These are phyloP conservation scores for Ilyonectria mors-panacis DNA, from an alignment of 2,329 filamentous ascomycete species.

Conservation along the genomic window DNA sequence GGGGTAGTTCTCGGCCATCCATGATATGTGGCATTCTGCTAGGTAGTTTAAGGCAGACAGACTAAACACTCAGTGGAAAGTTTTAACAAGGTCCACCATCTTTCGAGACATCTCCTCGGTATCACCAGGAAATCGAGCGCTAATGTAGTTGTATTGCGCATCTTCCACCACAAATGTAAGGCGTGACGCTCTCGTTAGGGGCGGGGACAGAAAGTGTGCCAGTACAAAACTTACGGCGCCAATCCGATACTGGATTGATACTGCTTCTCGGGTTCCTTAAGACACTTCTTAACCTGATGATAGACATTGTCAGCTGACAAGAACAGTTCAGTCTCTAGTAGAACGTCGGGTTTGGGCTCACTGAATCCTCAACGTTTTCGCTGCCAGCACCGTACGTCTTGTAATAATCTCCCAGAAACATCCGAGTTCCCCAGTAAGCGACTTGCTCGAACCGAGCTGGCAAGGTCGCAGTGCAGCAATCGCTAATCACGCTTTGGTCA, in stretches of 20 bases:
- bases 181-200: constrained; percentile 11
- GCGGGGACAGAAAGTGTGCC: background rate
- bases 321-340: background rate
- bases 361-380: constrained; percentile 63
- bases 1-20: too few species aligned
- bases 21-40: background rate
- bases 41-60: background rate
- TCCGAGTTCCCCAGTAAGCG: constrained; percentile 64
- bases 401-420: constrained; percentile 68
- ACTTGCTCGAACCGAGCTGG: constrained; percentile 64
- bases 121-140: constrained; percentile 62
- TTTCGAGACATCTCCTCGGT: constrained; percentile 46
- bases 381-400: constrained; percentile 69
- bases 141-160: constrained; percentile 64
- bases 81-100: constrained; percentile 21
- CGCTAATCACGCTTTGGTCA: constrained; percentile 63
- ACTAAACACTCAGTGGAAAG: background rate
- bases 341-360: constrained; percentile 45
- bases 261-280: constrained; percentile 47
- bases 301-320: constrained; percentile 1
- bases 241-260: constrained; percentile 61
- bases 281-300: constrained; percentile 19
- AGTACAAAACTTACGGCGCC: constrained; percentile 56
- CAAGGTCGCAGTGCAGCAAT: constrained; percentile 64
- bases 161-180: constrained; percentile 65